phyloP scores from a whole-genome alignment of 768 basidiomycete genomes.

The Candolleomyces aberdarensis region DNA sequence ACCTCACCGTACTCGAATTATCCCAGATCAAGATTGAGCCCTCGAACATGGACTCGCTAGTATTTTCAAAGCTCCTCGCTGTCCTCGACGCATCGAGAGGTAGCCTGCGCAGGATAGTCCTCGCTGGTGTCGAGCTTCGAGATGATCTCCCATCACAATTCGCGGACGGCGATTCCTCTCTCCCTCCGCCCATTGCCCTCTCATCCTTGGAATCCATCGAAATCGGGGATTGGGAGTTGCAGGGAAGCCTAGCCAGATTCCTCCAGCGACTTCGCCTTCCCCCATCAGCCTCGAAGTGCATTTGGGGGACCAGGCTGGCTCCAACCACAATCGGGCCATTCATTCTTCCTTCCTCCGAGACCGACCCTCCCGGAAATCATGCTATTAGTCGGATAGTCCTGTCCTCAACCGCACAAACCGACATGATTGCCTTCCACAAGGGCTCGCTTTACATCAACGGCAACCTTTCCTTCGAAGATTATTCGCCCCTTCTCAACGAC shows the following conservation, averaged over 20 bases:
- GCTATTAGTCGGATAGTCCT: neutral
- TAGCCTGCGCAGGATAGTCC: neutral
- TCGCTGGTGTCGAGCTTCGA: neutral
- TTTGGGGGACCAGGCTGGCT: neutral
- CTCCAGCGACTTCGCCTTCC: neutral
- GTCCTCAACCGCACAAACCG: neutral
- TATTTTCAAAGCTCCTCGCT: neutral
- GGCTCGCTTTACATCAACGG: constrained; percentile 1
- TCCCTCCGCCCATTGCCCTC: neutral
- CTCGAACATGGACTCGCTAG: neutral
- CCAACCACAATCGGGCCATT: neutral
- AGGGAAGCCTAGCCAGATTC: neutral
- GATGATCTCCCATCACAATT: neutral
- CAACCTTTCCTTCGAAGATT: neutral
- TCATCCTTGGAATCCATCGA: neutral
- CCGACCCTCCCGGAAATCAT: neutral
- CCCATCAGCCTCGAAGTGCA: neutral
- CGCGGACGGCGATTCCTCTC: too few species aligned
- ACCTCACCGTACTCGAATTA: neutral
- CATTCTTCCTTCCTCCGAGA: neutral
- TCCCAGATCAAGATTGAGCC: neutral
- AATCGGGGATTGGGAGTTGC: neutral
- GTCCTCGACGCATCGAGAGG: neutral
- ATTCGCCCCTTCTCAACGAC: neutral
- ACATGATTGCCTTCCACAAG: neutral